Percentiles rank a stretch among this genome's conserved stretches.
Evolutionary conservation across 768 basidiomycete species (phyloP).

Genomic region (Amanita rimosa): DNA sequence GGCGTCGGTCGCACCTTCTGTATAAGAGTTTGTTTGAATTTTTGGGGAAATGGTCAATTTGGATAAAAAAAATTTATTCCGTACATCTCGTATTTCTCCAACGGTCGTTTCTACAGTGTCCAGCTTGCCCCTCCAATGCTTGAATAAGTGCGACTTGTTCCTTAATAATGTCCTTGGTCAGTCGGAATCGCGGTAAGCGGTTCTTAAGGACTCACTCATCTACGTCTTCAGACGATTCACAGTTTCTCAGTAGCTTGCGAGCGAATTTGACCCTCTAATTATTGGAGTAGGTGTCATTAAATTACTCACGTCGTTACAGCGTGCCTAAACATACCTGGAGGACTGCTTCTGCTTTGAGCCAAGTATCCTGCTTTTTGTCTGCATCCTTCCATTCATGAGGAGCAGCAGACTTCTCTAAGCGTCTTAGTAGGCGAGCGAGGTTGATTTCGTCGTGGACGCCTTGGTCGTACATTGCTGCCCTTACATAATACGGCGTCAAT

Average conservation of each 20-base stretch:
- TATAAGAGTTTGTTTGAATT: no score
- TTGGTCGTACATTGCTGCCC: neutral
- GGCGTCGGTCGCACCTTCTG: conserved; percentile 32
- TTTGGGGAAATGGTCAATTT: no score
- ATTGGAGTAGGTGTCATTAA: neutral
- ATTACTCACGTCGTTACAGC: neutral
- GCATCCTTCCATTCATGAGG: conserved; percentile 25
- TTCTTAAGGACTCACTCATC: conserved; percentile 25
- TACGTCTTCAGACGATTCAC: conserved; percentile 38
- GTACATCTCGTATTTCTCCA: conserved; percentile 41
- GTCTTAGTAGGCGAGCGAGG: conserved; percentile 44
- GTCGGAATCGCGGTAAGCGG: neutral
- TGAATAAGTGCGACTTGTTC: conserved; percentile 29
- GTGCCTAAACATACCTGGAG: conserved; percentile 37
- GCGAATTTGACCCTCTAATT: conserved; percentile 42
- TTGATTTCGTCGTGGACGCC: conserved; percentile 55
- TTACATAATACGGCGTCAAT: no score
- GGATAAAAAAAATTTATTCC: conserved; percentile 2
- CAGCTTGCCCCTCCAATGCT: conserved; percentile 36
- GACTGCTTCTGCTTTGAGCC: conserved; percentile 44
- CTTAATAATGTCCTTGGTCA: conserved; percentile 19
- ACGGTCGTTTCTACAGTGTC: conserved; percentile 45
- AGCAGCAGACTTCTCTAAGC: conserved; percentile 44
- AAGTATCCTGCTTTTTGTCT: conserved; percentile 19
- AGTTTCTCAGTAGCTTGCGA: conserved; percentile 41